These are phyloP conservation scores for Pyrenophora graminea DNA, from an alignment of 2,329 filamentous ascomycete species.

Conservation along the genomic window DNA sequence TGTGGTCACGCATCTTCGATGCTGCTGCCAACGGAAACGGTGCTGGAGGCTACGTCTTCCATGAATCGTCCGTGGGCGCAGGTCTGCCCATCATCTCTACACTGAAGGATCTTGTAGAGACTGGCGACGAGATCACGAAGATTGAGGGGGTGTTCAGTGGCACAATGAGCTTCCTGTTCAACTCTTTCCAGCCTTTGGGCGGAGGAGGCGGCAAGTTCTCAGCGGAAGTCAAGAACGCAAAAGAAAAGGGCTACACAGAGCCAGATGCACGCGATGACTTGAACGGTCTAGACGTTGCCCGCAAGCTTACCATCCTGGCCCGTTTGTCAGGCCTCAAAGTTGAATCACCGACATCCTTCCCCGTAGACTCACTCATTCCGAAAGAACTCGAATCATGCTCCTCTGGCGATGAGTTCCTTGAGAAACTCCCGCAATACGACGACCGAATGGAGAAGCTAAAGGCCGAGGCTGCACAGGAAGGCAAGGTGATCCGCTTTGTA, in stretches of 20 bases:
- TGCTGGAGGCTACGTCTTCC: conserved; percentile 76
- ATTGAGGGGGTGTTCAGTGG: conserved; percentile 98
- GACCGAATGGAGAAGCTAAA: conserved; percentile 88
- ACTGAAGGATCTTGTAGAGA: conserved; percentile 89
- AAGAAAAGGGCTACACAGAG: conserved; percentile 90
- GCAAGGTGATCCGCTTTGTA: conserved; percentile 92
- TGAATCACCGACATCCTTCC: conserved; percentile 83
- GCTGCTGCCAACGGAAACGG: conserved; percentile 70
- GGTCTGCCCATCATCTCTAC: conserved; percentile 93
- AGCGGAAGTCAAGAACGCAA: conserved; percentile 87
- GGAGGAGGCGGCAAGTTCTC: conserved; percentile 83
- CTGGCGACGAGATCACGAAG: conserved; percentile 85
- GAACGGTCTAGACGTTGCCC: conserved; percentile 87
- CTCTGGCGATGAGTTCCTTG: conserved; percentile 84
- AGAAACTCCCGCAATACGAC: conserved; percentile 79
- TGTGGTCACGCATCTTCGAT: conserved; percentile 87
- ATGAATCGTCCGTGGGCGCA: conserved; percentile 92
- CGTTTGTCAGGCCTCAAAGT: conserved; percentile 81
- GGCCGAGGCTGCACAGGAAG: conserved; percentile 78
- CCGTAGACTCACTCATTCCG: conserved; percentile 91
- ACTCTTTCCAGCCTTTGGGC: conserved; percentile 85
- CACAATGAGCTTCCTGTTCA: conserved; percentile 98
- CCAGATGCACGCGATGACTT: conserved; percentile 85
- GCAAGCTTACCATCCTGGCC: conserved; percentile 93
- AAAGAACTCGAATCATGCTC: conserved; percentile 76